A percentile compares a stretch with the other conserved stretches of the same genome.
phyloP scores from a whole-genome alignment of 2,329 filamentous ascomycete species.

The Fusarium brachygibbosum region DNA sequence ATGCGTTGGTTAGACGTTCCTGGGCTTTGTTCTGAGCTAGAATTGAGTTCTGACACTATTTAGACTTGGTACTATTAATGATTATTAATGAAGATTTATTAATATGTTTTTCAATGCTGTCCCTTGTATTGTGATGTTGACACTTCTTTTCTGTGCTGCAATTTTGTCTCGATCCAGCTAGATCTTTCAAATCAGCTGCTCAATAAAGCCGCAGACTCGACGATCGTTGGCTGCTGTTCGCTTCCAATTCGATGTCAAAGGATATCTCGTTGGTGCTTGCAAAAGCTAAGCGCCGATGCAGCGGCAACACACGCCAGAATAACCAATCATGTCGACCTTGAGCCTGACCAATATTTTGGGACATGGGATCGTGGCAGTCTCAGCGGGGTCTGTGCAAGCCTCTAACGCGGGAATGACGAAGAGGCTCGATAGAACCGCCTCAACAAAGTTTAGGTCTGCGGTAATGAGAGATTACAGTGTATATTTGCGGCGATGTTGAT shows the following conservation, averaged over 20 bases:
- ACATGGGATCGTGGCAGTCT: slow-evolving; percentile 25
- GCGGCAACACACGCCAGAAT: slow-evolving; percentile 31
- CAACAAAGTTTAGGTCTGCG: slow-evolving; percentile 12
- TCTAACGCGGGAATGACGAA: slow-evolving; percentile 31
- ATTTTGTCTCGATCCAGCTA: slow-evolving; percentile 21
- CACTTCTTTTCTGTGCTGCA: not conserved
- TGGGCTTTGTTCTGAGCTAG: not conserved
- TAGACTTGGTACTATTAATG: slow-evolving; percentile 16
- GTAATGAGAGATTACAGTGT: not conserved
- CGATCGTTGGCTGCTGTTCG: slow-evolving; percentile 14
- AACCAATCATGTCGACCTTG: slow-evolving; percentile 22
- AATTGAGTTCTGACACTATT: slow-evolving; percentile 15
- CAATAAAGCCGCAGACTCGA: slow-evolving; percentile 22
- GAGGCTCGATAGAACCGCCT: slow-evolving; percentile 10
- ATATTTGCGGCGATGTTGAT: not conserved
- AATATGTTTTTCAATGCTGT: not conserved
- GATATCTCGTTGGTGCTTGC: slow-evolving; percentile 18
- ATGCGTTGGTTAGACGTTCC: slow-evolving; percentile 30
- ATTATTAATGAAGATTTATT: slow-evolving; percentile 29
- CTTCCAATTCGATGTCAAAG: slow-evolving; percentile 12
- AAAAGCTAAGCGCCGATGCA: slow-evolving; percentile 38
- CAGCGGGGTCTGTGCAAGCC: slow-evolving; percentile 29
- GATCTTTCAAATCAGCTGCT: slow-evolving; percentile 1
- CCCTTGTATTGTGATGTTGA: slow-evolving; percentile 3
- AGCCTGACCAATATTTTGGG: slow-evolving; percentile 20